Conservation (phyloP, 139 green algal genomes). For the Edaphochlamys debaryana region DNA sequence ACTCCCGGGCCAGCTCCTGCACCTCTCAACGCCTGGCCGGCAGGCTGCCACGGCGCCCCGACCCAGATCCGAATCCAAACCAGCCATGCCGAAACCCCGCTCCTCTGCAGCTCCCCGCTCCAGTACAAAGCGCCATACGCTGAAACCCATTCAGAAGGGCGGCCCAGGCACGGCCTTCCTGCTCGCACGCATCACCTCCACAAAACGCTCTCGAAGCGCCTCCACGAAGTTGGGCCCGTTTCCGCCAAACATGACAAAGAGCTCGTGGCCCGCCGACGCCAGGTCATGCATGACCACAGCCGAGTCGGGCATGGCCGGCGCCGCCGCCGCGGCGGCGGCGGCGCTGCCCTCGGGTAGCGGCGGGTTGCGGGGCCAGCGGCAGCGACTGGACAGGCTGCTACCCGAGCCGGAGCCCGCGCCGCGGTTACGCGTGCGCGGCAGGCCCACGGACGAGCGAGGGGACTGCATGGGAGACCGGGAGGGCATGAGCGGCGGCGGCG, state of each 20-base stretch:
- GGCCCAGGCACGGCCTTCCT: not conserved
- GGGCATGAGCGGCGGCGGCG: slow-evolving; percentile 16
- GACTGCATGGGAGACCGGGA: slow-evolving; percentile 24
- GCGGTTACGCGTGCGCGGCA: not conserved
- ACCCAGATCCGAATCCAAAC: too few relatives aligned
- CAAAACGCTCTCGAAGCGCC: slow-evolving; percentile 9
- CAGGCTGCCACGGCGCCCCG: too few relatives aligned
- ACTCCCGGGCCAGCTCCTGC: too few relatives aligned
- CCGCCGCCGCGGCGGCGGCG: not conserved
- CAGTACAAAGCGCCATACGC: too few relatives aligned
- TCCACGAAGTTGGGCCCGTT: slow-evolving; percentile 13
- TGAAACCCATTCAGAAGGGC: too few relatives aligned
- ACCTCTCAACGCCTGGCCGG: too few relatives aligned
- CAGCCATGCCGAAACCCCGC: too few relatives aligned
- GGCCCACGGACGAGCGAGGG: not conserved
- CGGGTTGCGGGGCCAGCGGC: slow-evolving; percentile 24
- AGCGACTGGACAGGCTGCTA: not conserved
- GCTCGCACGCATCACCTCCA: slow-evolving; percentile 11
- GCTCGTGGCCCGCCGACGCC: not conserved
- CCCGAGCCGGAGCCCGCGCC: not conserved
- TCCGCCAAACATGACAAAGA: not conserved
- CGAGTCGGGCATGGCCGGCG: not conserved
- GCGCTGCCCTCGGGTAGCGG: not conserved
- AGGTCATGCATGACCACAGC: slow-evolving; percentile 30
- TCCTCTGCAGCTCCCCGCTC: too few relatives aligned